Percentiles rank a stretch among this genome's conserved stretches.
These are phyloP conservation scores for Cordyceps militaris DNA, from an alignment of 2,329 filamentous ascomycete genomes.

Conservation along the genomic window DNA sequence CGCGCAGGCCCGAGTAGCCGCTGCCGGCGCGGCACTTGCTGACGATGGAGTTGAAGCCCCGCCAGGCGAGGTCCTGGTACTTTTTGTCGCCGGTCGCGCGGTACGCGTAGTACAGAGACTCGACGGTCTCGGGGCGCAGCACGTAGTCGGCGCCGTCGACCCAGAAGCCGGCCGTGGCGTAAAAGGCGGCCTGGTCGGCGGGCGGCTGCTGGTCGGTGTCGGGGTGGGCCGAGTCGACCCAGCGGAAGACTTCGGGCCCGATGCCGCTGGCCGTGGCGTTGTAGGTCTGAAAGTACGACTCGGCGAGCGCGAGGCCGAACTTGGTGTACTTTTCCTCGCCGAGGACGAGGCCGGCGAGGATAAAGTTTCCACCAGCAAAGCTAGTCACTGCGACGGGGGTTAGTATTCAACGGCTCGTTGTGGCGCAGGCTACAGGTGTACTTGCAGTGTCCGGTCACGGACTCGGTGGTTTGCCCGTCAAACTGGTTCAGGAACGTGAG, in stretches of 20 bases:
- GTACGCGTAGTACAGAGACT: slow-evolving; percentile 83
- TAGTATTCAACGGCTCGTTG: slow-evolving; percentile 50
- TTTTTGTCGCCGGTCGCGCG: slow-evolving; percentile 65
- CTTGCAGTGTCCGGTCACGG: slow-evolving; percentile 45
- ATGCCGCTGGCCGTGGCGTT: slow-evolving; percentile 60
- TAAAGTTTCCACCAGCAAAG: slow-evolving; percentile 79
- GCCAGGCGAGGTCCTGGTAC: slow-evolving; percentile 82
- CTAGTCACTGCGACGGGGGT: slow-evolving; percentile 62
- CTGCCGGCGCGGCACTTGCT: slow-evolving; percentile 53
- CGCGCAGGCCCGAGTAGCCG: slow-evolving; percentile 57
- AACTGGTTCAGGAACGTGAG: slow-evolving; percentile 64
- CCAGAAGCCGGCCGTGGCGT: slow-evolving; percentile 63
- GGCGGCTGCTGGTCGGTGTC: slow-evolving; percentile 56
- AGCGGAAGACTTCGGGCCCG: slow-evolving; percentile 66
- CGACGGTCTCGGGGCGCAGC: slow-evolving; percentile 73
- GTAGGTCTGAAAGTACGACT: slow-evolving; percentile 71
- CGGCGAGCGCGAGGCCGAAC: slow-evolving; percentile 65
- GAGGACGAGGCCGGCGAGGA: slow-evolving; percentile 70
- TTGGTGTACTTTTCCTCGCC: slow-evolving; percentile 58
- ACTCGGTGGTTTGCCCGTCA: slow-evolving; percentile 35
- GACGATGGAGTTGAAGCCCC: slow-evolving; percentile 64
- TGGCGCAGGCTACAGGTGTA: slow-evolving; percentile 35
- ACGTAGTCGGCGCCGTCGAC: slow-evolving; percentile 55
- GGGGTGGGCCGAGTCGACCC: slow-evolving; percentile 45
- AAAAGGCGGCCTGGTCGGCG: slow-evolving; percentile 58